Conservation (phyloP, 208 protist species). For the Leishmania turanica region DNA sequence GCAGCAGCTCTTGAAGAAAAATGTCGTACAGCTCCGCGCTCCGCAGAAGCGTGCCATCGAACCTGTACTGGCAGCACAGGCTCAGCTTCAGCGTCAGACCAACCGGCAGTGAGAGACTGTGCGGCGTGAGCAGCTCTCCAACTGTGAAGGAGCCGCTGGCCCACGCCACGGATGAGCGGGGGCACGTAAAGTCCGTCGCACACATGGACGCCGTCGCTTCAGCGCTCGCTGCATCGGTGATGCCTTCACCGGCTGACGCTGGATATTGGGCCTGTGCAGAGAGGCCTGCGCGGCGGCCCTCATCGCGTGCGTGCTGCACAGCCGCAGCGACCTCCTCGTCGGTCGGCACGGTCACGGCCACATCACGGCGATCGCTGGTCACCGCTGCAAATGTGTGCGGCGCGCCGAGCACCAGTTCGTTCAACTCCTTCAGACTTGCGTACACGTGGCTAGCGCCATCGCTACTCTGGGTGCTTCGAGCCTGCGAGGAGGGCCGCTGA, state of each 20-base stretch:
- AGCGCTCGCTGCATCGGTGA: neutral
- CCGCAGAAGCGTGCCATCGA: conserved; percentile 64
- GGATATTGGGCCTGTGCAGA: neutral
- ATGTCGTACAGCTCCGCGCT: conserved; percentile 58
- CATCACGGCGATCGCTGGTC: neutral
- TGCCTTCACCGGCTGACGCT: neutral
- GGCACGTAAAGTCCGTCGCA: conserved; percentile 59
- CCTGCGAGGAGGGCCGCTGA: neutral
- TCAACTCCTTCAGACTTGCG: conserved; percentile 23
- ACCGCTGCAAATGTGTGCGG: conserved; percentile 14
- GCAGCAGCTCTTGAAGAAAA: conserved; percentile 75
- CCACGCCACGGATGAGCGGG: conserved; percentile 78
- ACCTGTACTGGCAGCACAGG: conserved; percentile 85
- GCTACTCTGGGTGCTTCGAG: neutral
- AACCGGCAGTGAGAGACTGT: conserved; percentile 52
- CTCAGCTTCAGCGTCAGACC: conserved; percentile 73
- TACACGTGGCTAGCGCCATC: conserved; percentile 7
- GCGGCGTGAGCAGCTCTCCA: conserved; percentile 56
- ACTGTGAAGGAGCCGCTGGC: conserved; percentile 78
- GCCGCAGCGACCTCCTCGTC: conserved; percentile 9
- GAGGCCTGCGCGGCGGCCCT: neutral
- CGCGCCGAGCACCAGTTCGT: neutral
- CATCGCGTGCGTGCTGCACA: conserved; percentile 10
- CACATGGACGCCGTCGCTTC: conserved; percentile 35
- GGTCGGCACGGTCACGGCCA: neutral